Evolutionary conservation across 2,329 filamentous ascomycete species (phyloP).

Genomic region (Penicillium sp.): DNA sequence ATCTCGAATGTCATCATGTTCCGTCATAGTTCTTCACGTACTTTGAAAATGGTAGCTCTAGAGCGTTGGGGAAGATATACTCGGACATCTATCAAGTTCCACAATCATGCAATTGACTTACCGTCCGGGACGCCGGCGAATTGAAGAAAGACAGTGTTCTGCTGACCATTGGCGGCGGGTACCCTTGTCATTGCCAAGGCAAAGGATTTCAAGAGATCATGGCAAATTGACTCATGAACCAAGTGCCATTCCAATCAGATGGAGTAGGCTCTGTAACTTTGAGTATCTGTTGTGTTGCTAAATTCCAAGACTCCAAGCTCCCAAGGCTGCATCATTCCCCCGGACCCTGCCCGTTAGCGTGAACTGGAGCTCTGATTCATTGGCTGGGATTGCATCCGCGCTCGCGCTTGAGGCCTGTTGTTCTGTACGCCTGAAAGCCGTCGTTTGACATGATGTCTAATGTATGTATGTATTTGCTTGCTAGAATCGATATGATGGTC

Average conservation of each 20-base stretch:
- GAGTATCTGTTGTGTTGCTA: background rate
- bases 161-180: background rate
- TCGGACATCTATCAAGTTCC: background rate
- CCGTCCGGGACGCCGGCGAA: background rate
- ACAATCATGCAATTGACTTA: background rate
- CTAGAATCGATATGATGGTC: background rate
- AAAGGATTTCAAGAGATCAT: background rate
- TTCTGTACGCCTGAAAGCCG: too few relatives aligned
- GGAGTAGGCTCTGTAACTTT: background rate
- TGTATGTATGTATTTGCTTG: background rate
- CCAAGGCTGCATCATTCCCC: background rate
- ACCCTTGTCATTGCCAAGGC: background rate
- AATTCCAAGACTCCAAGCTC: background rate
- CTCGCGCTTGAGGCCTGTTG: background rate
- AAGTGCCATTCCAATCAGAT: background rate
- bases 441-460: background rate
- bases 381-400: constrained; percentile 18
- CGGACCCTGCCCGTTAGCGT: background rate
- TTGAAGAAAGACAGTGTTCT: background rate
- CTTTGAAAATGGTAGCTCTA: background rate
- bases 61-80: background rate
- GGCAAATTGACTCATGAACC: background rate
- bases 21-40: background rate
- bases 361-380: constrained; percentile 6
- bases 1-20: background rate